Percentiles rank a stretch among this genome's conserved stretches.
Conservation (phyloP, 352 stramenopile genomes). For the Saprolegnia parasitica region DNA sequence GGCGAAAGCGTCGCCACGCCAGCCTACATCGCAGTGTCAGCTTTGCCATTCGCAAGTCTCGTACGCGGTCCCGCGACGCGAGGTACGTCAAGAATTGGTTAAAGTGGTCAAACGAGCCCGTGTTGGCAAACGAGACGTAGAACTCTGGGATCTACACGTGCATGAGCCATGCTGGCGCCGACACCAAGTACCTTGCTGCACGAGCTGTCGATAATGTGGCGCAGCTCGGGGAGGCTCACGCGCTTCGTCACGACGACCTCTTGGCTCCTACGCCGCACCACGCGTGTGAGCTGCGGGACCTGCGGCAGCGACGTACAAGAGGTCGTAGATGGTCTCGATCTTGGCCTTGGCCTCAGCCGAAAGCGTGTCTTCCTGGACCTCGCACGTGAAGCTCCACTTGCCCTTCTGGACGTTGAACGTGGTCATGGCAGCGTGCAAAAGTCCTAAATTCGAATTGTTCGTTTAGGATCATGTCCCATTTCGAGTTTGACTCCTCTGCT, state of each 20-base stretch:
- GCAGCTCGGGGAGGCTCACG: constrained; percentile 22
- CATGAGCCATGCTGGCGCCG: neutral
- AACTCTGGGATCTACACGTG: constrained; percentile 23
- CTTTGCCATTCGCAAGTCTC: neutral
- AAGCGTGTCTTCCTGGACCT: neutral
- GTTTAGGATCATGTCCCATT: too few relatives aligned
- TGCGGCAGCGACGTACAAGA: neutral
- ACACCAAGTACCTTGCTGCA: constrained; percentile 9
- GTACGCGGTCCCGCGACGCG: neutral
- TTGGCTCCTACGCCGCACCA: neutral
- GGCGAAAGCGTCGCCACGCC: constrained; percentile 17
- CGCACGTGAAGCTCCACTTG: constrained; percentile 20
- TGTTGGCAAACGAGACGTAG: neutral
- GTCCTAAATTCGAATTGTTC: too few relatives aligned
- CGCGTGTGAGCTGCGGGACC: neutral
- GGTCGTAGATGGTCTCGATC: neutral
- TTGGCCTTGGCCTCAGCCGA: neutral
- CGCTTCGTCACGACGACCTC: constrained; percentile 21
- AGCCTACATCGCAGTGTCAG: neutral
- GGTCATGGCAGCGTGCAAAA: neutral
- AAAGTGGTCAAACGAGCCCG: constrained; percentile 17
- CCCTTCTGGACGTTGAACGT: constrained; percentile 22
- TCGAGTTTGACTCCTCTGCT: too few relatives aligned
- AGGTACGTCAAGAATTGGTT: constrained; percentile 20
- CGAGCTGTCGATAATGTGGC: constrained; percentile 4